These are phyloP conservation scores for Acanthamoeba healyi DNA, from an alignment of 208 protist species.

Conservation along the genomic window DNA sequence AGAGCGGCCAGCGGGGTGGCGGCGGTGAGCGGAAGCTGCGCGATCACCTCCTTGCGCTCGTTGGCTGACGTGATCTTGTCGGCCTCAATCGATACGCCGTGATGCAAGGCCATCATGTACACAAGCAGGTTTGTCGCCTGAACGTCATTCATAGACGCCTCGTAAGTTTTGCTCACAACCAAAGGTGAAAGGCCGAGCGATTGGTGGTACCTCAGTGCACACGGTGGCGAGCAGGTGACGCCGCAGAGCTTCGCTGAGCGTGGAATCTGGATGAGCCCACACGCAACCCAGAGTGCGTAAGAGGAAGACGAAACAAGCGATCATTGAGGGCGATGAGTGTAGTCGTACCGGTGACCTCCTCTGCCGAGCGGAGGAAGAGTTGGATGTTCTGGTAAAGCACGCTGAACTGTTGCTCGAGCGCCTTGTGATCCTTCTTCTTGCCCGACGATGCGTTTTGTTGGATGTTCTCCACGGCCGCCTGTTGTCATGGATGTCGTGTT, in stretches of 20 bases:
- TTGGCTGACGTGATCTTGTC: not conserved
- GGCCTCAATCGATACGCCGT: not conserved
- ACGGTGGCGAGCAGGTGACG: constrained; percentile 56
- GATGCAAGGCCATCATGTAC: constrained; percentile 36
- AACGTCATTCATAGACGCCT: too few relatives aligned
- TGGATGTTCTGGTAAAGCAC: constrained; percentile 70
- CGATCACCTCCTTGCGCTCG: constrained; percentile 52
- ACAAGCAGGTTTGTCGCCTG: constrained; percentile 26
- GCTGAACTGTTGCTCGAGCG: constrained; percentile 60
- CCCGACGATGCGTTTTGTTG: constrained; percentile 5
- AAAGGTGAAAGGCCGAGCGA: too few relatives aligned
- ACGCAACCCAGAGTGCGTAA: not conserved
- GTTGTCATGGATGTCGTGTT: too few relatives aligned
- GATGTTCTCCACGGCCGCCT: constrained; percentile 63
- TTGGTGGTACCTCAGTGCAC: constrained; percentile 21
- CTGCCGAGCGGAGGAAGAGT: constrained; percentile 37
- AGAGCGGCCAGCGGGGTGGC: constrained; percentile 27
- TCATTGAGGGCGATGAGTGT: too few relatives aligned
- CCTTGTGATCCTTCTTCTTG: constrained; percentile 70
- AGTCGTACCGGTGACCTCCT: constrained; percentile 37
- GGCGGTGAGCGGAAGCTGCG: constrained; percentile 15
- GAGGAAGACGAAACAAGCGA: not conserved
- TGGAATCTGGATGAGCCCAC: not conserved
- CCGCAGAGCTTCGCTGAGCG: not conserved
- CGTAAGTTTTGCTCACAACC: too few relatives aligned